Evolutionary conservation across 1,139 yeast species (phyloP), one percentile per base, ranked within the genome.

Genomic region (Debaryomycetaceae sp.): DNA sequence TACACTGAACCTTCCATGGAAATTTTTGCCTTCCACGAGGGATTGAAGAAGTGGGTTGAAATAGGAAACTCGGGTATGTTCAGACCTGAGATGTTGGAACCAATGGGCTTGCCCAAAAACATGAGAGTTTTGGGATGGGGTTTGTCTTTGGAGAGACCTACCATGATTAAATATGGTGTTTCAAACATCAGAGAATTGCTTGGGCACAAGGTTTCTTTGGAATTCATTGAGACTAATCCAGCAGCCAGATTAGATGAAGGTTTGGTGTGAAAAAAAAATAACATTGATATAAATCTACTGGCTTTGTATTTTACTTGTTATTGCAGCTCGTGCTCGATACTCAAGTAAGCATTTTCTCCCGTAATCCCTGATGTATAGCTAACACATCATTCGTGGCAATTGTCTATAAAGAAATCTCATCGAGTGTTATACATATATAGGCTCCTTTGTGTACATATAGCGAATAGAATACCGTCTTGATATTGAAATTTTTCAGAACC

Each of bases 11-110:
- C 99, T 45, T 87, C 96, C 14, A 79, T 94, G 81, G 99, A 94
- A 72, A 92, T 94, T 53, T 94, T 85, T 66, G 94, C 98, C 42
- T 92, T 88, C 84, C 99, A 94, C 69, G 83, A 82, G 56, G 97
- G 96, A 36, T 78, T 94, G 56, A 83, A 78, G 56, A 92, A 89
- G 65, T 94, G 98, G 98, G 98, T 94, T 48, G 99, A 94, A 73
- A 91, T 94, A 59, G 99, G 99, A 65, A 94, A 94, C 75, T 88
- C 97, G 17, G 99, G 98, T 65, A 86, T 94, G 96, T 94, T 94
- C 77, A 83, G 99, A 70, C 98, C 99, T 17, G 99, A 94, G 68
- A 94, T 94, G 99, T 78, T 94, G 63, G 96, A 89, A 69, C 73
- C 96, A 36, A 91, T 92, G 98, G 98, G 98, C 29, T 78, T 94